Percentiles rank a stretch among this genome's conserved stretches.
Conservation (phyloP, 371 early-diverging fungal species). For the Umbelopsis sp. region DNA sequence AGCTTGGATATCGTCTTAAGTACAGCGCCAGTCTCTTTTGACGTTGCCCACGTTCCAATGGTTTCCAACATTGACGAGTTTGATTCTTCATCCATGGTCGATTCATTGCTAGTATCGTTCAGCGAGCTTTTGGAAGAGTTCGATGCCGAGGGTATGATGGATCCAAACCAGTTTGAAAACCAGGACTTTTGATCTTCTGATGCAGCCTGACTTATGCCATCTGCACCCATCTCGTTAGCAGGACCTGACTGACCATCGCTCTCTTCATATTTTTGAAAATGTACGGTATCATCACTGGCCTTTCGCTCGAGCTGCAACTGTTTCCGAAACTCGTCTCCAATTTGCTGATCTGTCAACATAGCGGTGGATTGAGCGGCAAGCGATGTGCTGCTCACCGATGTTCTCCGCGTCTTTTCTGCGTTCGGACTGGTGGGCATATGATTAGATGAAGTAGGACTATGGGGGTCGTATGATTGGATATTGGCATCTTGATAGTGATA, state of each 20-base stretch:
- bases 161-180: constrained; percentile 19
- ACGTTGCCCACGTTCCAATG: constrained; percentile 30
- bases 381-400: neutral
- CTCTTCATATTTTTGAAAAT: constrained; percentile 26
- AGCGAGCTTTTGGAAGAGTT: neutral
- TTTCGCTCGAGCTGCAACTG: constrained; percentile 16
- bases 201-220: neutral
- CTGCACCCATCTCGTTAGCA: constrained; percentile 6
- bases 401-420: neutral
- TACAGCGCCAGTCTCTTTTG: constrained; percentile 54
- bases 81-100: constrained; percentile 16
- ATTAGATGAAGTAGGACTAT: too few relatives aligned
- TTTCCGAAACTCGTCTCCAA: constrained; percentile 16
- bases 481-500: constrained; percentile 58
- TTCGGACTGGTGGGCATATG: neutral
- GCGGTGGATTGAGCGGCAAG: neutral
- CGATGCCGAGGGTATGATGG: neutral
- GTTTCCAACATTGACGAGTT: constrained; percentile 27
- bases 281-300: constrained; percentile 1
- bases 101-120: constrained; percentile 10
- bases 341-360: constrained; percentile 15
- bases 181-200: constrained; percentile 14
- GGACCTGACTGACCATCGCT: neutral
- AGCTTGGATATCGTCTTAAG: constrained; percentile 63
- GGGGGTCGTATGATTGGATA: neutral